phyloP scores from a whole-genome alignment of 331 rosid species.

The Acacia pycnantha region DNA sequence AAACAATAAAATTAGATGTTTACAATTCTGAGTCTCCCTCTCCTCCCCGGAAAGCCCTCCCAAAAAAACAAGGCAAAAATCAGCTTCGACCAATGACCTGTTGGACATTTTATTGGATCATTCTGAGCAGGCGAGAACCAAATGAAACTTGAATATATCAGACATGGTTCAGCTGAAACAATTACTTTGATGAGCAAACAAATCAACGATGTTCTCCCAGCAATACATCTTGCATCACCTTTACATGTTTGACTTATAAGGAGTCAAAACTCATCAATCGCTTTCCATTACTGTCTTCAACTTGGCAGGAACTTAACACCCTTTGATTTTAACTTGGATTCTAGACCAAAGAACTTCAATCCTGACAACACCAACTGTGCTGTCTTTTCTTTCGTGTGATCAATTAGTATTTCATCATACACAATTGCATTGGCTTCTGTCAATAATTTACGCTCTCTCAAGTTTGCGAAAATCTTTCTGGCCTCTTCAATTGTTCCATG shows the following conservation, averaged over 20 bases:
- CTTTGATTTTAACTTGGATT: constrained; percentile 72
- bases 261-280: neutral
- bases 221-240: constrained; percentile 15
- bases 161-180: constrained; percentile 6
- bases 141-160: constrained; percentile 1
- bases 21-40: neutral
- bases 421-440: constrained; percentile 63
- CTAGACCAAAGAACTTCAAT: constrained; percentile 80
- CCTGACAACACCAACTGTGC: constrained; percentile 78
- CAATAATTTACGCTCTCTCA: constrained; percentile 52
- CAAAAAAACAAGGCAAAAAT: neutral
- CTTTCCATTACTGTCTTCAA: constrained; percentile 28
- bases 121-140: neutral
- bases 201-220: neutral
- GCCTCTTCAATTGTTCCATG: constrained; percentile 81
- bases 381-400: constrained; percentile 80
- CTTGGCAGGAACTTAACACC: constrained; percentile 52
- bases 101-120: neutral
- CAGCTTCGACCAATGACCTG: neutral
- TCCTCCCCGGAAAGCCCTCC: neutral
- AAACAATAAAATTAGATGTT: neutral
- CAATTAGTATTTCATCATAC: constrained; percentile 71
- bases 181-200: neutral
- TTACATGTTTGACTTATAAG: neutral
- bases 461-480: constrained; percentile 60